phyloP scores from a whole-genome alignment of 345 rosid species.

The Eucalyptus cloeziana region DNA sequence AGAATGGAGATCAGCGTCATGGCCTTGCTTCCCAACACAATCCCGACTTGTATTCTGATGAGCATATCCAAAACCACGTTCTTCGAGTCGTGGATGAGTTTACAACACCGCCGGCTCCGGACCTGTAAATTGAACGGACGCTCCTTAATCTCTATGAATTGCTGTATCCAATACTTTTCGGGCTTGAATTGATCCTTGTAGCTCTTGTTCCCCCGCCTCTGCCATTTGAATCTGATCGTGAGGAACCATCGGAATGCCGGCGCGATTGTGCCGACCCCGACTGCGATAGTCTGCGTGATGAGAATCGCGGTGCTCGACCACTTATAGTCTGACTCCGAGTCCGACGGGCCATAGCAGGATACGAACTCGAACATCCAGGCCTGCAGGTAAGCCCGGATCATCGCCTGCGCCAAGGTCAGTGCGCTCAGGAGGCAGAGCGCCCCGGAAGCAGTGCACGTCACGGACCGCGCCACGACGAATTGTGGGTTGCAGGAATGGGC shows the following conservation, averaged over 20 bases:
- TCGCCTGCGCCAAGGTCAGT: slow-evolving; percentile 42
- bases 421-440: slow-evolving; percentile 61
- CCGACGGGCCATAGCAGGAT: slow-evolving; percentile 23
- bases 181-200: slow-evolving; percentile 19
- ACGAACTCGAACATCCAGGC: slow-evolving; percentile 27
- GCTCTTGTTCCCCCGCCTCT: slow-evolving; percentile 15
- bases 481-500: slow-evolving; percentile 83
- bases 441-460: slow-evolving; percentile 75
- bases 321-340: slow-evolving; percentile 48
- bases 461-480: slow-evolving; percentile 72
- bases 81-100: slow-evolving; percentile 22
- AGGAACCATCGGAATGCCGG: slow-evolving; percentile 70
- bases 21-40: slow-evolving; percentile 50
- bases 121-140: slow-evolving; percentile 29
- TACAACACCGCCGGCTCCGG: slow-evolving; percentile 26
- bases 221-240: slow-evolving; percentile 58
- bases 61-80: slow-evolving; percentile 21
- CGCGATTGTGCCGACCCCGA: slow-evolving; percentile 53
- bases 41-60: slow-evolving; percentile 43
- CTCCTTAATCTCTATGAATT: slow-evolving; percentile 54
- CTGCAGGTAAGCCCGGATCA: slow-evolving; percentile 43
- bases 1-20: slow-evolving; percentile 42
- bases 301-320: slow-evolving; percentile 62
- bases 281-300: slow-evolving; percentile 47
- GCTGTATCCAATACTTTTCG: slow-evolving; percentile 61